A percentile compares a stretch with the other conserved stretches of the same genome.
phyloP scores from a whole-genome alignment of 1,139 yeast species.

The Protomyces pachydermus region DNA sequence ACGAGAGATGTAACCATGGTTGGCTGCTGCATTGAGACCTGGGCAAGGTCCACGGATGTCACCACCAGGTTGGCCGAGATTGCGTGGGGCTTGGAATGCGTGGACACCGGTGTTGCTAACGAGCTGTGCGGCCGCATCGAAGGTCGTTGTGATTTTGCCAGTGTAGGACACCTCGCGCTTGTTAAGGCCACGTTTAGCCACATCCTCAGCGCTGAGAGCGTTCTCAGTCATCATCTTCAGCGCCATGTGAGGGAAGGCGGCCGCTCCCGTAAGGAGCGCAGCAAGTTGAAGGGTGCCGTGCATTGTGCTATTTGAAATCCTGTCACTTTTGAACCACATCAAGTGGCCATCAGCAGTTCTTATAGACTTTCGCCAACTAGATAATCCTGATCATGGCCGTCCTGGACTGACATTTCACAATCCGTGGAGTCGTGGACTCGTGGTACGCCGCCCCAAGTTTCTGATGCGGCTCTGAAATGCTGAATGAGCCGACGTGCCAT shows the following conservation, averaged over 20 bases:
- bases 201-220: not conserved
- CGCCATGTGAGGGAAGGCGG: constrained; percentile 25
- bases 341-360: too few species aligned
- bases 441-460: too few species aligned
- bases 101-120: constrained; percentile 10
- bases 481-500: too few species aligned
- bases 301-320: not conserved
- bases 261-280: constrained; percentile 11
- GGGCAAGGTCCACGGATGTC: constrained; percentile 25
- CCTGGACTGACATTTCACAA: too few species aligned
- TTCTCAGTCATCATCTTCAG: constrained; percentile 5
- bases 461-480: too few species aligned
- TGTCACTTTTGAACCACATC: too few species aligned
- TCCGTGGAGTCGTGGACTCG: too few species aligned
- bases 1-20: constrained; percentile 17
- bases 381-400: too few species aligned
- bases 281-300: constrained; percentile 4
- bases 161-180: constrained; percentile 2
- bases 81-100: constrained; percentile 12
- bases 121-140: constrained; percentile 7
- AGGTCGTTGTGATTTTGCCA: constrained; percentile 3
- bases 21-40: constrained; percentile 20
- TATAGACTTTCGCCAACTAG: too few species aligned
- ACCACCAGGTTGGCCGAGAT: constrained; percentile 7
- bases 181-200: constrained; percentile 1